Evolutionary conservation across 1,284 basidiomycete genomes (phyloP), one percentile per base, ranked within the genome.

Genomic region (Heliocybe sulcata): DNA sequence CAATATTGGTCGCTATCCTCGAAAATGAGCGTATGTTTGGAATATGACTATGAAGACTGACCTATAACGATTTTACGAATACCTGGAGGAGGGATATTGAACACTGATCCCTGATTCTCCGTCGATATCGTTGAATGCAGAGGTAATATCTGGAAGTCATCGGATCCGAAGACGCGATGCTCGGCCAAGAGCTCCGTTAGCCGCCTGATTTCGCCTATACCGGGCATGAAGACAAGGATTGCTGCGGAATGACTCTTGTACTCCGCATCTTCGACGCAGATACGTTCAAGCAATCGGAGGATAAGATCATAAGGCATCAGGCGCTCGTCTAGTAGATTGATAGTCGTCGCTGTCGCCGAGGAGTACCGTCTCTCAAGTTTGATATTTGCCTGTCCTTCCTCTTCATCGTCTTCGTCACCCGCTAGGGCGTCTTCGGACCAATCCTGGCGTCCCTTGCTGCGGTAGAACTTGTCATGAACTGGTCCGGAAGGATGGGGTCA

Each of bases 51-150:
- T 0, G 64, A 76, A 23, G 16, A 23, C 11, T 53, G 62, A 90
- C 92, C 89, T 47, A 97, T 89, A 35, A 98, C 95, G 63, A 98
- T 94, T 72, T 98, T 98, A 52, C 91, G 81, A 2, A 90, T 72
- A 31, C 92, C 92, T 1, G 65, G 65, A 0, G 90, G 90, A 22
- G 92, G 93, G 1, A 92, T 73, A 52, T 97, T 87, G 68, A 99
- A 98, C 0, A 97, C 96, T 1, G 88, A 85, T 42, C 82, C 82
- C 67, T 99, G 96, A 58, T 87, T 87, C 61, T 98, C 96, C 58
- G 84, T 93, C 10, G 92, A 92, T 47, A 96, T 83, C 1, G 85
- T 92, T 2, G 96, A 98, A 70, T 99, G 97, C n/a, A 99, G 73
- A 0, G 93, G 92, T 67, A 90, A 91, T 31, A 98, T 76, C 57